A percentile compares a stretch with the other conserved stretches of the same genome.
Conservation (phyloP, 2,329 filamentous ascomycete species). For the Pleoardoris graminearum region DNA sequence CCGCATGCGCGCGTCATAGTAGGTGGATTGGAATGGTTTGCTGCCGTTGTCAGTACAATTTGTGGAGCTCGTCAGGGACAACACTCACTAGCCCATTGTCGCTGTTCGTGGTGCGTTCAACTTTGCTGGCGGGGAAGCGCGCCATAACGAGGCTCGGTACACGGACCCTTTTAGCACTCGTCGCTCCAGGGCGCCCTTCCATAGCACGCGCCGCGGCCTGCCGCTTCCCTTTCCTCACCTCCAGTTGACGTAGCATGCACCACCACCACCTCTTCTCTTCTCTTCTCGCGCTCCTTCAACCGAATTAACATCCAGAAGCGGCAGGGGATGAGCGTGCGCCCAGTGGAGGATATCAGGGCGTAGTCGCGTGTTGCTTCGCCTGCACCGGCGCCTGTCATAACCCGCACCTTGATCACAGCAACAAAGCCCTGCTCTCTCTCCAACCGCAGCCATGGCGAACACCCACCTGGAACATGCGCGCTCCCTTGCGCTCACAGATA, state of each 20-base stretch:
- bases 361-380: constrained; percentile 33
- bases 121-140: constrained; percentile 6
- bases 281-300: constrained; percentile 31
- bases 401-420: constrained; percentile 23
- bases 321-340: constrained; percentile 35
- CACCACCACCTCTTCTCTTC: constrained; percentile 20
- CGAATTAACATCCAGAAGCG: constrained; percentile 20
- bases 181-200: constrained; percentile 2
- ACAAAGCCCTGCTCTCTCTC: constrained; percentile 25
- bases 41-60: constrained; percentile 24
- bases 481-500: constrained; percentile 83
- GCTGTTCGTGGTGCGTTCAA: constrained; percentile 4
- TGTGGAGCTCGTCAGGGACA: neutral
- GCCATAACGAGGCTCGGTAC: constrained; percentile 11
- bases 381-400: constrained; percentile 38
- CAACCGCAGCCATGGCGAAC: constrained; percentile 33
- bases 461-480: constrained; percentile 89
- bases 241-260: constrained; percentile 21
- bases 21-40: constrained; percentile 67
- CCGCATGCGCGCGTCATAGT: constrained; percentile 87
- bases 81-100: constrained; percentile 44
- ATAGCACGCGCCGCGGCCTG: constrained; percentile 2
- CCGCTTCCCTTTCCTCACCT: neutral
- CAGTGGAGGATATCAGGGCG: constrained; percentile 25
- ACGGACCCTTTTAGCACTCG: constrained; percentile 6